phyloP scores from a whole-genome alignment of 2,329 filamentous ascomycete species.

The Aspergillus aculeatus region DNA sequence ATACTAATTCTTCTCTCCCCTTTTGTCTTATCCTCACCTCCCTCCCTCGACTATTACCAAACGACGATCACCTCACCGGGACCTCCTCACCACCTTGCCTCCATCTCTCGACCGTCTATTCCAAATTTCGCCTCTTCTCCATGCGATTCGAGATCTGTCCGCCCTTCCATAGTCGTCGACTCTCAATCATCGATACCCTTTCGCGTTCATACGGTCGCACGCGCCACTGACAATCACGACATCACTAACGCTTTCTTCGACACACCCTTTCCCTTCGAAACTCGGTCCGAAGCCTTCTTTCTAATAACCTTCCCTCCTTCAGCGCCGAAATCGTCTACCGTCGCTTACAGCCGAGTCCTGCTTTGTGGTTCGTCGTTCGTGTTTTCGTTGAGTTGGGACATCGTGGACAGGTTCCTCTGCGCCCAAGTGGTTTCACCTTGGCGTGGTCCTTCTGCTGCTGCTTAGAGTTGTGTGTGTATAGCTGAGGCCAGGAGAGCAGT shows the following conservation, averaged over 20 bases:
- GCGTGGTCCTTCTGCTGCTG: neutral
- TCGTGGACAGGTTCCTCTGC: neutral
- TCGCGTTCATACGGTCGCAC: constrained; percentile 25
- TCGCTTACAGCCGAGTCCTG: neutral
- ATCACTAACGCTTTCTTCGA: constrained; percentile 8
- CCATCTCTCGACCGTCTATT: neutral
- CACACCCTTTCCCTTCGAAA: neutral
- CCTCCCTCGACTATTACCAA: constrained; percentile 1
- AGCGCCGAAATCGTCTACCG: neutral
- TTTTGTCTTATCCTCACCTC: constrained; percentile 11
- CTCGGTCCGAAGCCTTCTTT: neutral
- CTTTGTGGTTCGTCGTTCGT: neutral
- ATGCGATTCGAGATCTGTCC: constrained; percentile 25
- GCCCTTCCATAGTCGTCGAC: constrained; percentile 19
- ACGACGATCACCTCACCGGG: constrained; percentile 4
- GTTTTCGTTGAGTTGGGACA: neutral
- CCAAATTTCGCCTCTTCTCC: constrained; percentile 12
- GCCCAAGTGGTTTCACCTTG: neutral
- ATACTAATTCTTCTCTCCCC: constrained; percentile 12
- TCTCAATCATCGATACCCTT: constrained; percentile 22
- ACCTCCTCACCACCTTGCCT: constrained; percentile 1
- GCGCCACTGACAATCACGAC: constrained; percentile 21
- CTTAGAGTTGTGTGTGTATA: neutral
- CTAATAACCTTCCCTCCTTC: neutral
- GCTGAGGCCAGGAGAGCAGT: constrained; percentile 3